Evolutionary conservation across 306 rosid genomes (phyloP).

Genomic region (Acacia confusa): DNA sequence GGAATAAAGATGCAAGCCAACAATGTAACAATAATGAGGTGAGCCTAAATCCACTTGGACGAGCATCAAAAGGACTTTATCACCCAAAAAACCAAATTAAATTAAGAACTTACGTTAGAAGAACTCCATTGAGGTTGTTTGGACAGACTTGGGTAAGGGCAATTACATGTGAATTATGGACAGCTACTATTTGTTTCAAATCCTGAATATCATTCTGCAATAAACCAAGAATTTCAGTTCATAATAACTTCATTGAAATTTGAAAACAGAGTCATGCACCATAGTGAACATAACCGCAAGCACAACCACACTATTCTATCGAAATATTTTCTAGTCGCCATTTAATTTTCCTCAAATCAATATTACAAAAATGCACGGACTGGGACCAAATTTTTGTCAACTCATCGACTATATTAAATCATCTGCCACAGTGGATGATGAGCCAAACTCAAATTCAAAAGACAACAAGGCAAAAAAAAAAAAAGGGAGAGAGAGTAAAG

Average conservation of each 20-base stretch:
- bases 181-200: conserved; percentile 56
- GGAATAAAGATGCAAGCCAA: conserved; percentile 6
- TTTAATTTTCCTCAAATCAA: background rate
- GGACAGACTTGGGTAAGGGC: conserved; percentile 74
- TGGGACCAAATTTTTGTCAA: conserved; percentile 1
- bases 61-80: conserved; percentile 6
- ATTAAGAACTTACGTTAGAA: conserved; percentile 76
- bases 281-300: conserved; percentile 4
- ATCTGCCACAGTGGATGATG: conserved; percentile 7
- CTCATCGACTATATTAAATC: background rate
- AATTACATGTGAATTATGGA: conserved; percentile 69
- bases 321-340: conserved; percentile 1
- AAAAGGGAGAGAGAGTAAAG: background rate
- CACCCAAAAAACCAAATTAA: background rate
- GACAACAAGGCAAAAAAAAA: background rate
- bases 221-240: conserved; percentile 33
- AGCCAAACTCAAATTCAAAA: conserved; percentile 11
- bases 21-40: conserved; percentile 12
- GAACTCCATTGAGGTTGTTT: conserved; percentile 68
- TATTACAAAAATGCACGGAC: background rate
- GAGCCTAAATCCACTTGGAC: conserved; percentile 13
- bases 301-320: background rate
- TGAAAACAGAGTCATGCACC: conserved; percentile 1
- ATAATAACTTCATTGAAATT: conserved; percentile 20
- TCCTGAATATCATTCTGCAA: conserved; percentile 77